phyloP scores from a whole-genome alignment of 2,329 filamentous ascomycete species.

The Phyllosticta citrichinensis region DNA sequence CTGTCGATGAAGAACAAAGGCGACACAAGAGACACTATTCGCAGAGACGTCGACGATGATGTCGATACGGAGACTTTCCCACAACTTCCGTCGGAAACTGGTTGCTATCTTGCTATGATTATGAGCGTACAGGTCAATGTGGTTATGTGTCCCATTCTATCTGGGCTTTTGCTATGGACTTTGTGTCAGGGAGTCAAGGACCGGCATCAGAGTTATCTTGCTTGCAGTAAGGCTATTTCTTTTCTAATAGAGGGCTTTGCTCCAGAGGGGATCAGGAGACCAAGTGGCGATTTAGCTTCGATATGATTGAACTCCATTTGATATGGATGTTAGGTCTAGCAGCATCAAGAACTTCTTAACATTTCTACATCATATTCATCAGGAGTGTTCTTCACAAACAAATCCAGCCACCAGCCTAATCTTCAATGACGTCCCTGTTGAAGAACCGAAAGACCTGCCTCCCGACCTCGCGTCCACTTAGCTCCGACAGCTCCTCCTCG shows the following conservation, averaged over 20 bases:
- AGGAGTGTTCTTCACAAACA: not conserved
- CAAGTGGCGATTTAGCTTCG: not conserved
- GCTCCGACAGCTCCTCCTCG: conserved; percentile 57
- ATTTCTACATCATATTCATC: not conserved
- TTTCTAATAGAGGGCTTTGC: not conserved
- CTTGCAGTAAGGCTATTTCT: not conserved
- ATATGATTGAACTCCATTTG: not conserved
- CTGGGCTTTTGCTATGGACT: not conserved
- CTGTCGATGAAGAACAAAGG: not conserved
- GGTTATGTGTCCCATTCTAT: not conserved
- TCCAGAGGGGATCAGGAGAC: not conserved
- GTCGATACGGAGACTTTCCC: not conserved
- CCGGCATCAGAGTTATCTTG: not conserved
- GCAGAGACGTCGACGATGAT: not conserved
- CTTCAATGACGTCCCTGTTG: conserved; percentile 43
- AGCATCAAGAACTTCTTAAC: not conserved
- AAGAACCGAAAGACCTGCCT: conserved; percentile 76
- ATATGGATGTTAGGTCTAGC: not conserved
- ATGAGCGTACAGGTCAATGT: not conserved
- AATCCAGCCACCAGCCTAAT: not conserved
- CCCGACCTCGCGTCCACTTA: conserved; percentile 70
- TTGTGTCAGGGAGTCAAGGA: not conserved
- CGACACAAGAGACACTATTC: not conserved
- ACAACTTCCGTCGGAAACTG: not conserved
- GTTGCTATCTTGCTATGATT: not conserved